Evolutionary conservation across 2,329 filamentous ascomycete genomes (phyloP).

Genomic region (Achaetomium macrosporum): DNA sequence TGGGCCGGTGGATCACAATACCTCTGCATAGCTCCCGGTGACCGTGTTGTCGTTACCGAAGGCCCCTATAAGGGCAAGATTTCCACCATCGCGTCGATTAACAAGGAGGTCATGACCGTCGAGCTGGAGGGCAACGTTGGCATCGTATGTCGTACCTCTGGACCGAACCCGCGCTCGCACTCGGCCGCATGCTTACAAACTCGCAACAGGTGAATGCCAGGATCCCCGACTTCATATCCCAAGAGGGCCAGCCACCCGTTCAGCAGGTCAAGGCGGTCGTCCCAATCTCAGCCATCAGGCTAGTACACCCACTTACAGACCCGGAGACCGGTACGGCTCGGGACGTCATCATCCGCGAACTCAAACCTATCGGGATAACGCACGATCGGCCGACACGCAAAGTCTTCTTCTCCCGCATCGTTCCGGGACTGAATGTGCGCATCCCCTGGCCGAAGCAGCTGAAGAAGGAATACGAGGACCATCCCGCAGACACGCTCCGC

Average conservation of each 20-base stretch:
- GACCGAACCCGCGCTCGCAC: background rate
- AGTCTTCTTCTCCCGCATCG: conserved; percentile 50
- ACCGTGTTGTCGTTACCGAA: conserved; percentile 75
- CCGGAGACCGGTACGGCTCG: conserved; percentile 56
- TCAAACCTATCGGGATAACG: conserved; percentile 49
- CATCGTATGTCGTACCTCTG: conserved; percentile 45
- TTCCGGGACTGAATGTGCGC: conserved; percentile 64
- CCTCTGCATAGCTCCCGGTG: conserved; percentile 60
- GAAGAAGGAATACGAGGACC: conserved; percentile 45
- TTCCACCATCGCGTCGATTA: conserved; percentile 58
- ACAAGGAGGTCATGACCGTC: conserved; percentile 49
- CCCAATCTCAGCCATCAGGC: conserved; percentile 66
- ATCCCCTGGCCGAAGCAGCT: conserved; percentile 69
- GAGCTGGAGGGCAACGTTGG: conserved; percentile 55
- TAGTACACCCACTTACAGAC: conserved; percentile 71
- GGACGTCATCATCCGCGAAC: conserved; percentile 72
- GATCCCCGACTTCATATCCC: conserved; percentile 36
- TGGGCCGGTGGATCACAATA: conserved; percentile 52
- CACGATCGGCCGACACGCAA: conserved; percentile 45
- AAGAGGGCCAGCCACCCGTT: conserved; percentile 32
- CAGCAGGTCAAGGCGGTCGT: conserved; percentile 50
- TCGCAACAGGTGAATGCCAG: conserved; percentile 33
- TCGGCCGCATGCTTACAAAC: background rate
- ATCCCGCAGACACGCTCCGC: conserved; percentile 65
- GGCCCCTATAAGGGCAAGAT: conserved; percentile 81